These are phyloP conservation scores for Ashbya aceris DNA, from an alignment of 1,139 yeast species.

Conservation along the genomic window DNA sequence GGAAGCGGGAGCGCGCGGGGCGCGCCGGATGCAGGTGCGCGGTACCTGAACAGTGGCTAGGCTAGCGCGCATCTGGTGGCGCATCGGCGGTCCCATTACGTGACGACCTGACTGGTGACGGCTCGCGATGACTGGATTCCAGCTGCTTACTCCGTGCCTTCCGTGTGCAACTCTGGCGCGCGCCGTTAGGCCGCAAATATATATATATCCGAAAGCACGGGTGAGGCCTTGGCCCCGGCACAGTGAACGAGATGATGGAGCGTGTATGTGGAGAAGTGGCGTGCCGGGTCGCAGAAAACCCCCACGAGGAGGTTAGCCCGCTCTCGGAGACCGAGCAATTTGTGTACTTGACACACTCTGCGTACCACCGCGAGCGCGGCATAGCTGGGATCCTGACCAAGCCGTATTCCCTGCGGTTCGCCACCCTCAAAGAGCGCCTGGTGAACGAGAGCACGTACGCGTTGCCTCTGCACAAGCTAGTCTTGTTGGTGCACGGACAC, in stretches of 20 bases:
- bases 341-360: slow-evolving; percentile 16
- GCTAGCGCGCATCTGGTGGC: too few species aligned
- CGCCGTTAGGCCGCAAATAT: too few species aligned
- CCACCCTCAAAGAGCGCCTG: slow-evolving; percentile 19
- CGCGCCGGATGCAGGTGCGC: too few species aligned
- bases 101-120: too few species aligned
- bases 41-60: too few species aligned
- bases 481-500: slow-evolving; percentile 60
- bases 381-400: slow-evolving; percentile 30
- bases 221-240: too few species aligned
- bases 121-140: too few species aligned
- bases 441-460: slow-evolving; percentile 15
- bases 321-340: slow-evolving; percentile 13
- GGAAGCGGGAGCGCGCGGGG: too few species aligned
- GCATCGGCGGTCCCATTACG: too few species aligned
- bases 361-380: slow-evolving; percentile 21
- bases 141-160: too few species aligned
- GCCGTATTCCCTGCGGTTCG: slow-evolving; percentile 23
- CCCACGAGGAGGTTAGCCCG: slow-evolving; percentile 2
- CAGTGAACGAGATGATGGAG: not conserved
- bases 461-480: slow-evolving; percentile 34
- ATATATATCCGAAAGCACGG: too few species aligned
- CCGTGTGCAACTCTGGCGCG: too few species aligned
- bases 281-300: slow-evolving; percentile 1
- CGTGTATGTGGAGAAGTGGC: not conserved